phyloP scores from a whole-genome alignment of 192 early-diverging fungal species.

The Phycomyces nitens region DNA sequence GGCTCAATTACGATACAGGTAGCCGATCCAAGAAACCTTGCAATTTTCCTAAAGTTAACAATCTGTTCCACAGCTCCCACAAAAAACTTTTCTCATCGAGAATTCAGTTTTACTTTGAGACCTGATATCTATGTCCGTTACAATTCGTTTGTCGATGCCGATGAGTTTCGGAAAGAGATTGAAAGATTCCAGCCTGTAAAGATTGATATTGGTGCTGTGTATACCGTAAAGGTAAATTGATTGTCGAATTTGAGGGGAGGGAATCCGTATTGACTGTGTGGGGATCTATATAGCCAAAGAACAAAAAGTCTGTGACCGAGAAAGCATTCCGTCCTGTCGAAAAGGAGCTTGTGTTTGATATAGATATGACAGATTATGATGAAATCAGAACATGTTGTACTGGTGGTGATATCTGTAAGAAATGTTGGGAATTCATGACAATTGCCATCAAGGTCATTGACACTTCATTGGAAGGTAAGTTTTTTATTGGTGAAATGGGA shows the following conservation, averaged over 20 bases:
- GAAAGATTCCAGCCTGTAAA: slow-evolving; percentile 76
- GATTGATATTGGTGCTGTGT: slow-evolving; percentile 97
- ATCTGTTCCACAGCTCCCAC: slow-evolving; percentile 45
- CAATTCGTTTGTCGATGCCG: slow-evolving; percentile 71
- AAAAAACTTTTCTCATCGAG: slow-evolving; percentile 78
- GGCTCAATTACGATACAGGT: slow-evolving; percentile 83
- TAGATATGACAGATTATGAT: slow-evolving; percentile 99
- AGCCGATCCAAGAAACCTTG: too few species aligned
- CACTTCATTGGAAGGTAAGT: slow-evolving; percentile 58
- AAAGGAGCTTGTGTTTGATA: slow-evolving; percentile 97
- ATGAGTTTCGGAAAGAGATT: slow-evolving; percentile 76
- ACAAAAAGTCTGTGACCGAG: slow-evolving; percentile 71
- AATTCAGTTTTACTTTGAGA: slow-evolving; percentile 86
- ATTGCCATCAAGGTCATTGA: slow-evolving; percentile 88
- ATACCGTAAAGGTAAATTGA: slow-evolving; percentile 61
- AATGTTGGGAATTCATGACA: slow-evolving; percentile 95
- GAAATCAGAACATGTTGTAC: slow-evolving; percentile 94
- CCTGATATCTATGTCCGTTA: slow-evolving; percentile 85
- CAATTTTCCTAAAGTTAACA: neutral
- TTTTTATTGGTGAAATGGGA: neutral
- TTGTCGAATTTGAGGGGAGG: neutral
- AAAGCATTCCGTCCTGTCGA: slow-evolving; percentile 73
- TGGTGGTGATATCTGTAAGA: slow-evolving; percentile 80
- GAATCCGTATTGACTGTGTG: neutral
- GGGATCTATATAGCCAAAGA: slow-evolving; percentile 72